Evolutionary conservation across 1,284 basidiomycete genomes (phyloP).

Genomic region (Ceratobasidium sp.): DNA sequence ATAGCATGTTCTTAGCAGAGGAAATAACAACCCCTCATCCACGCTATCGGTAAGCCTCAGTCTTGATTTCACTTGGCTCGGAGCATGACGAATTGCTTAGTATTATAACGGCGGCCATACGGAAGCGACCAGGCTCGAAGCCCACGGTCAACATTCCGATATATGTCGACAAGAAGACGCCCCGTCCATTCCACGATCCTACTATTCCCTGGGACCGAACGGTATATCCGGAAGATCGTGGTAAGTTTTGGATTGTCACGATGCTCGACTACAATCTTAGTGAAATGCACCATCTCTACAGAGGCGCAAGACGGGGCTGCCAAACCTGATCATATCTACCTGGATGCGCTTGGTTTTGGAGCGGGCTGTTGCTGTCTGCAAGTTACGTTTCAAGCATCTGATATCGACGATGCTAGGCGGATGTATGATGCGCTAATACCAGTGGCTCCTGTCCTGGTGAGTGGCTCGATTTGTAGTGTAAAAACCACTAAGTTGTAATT

Average conservation of each 20-base stretch:
- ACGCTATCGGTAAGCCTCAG: constrained; percentile 84
- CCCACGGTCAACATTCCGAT: constrained; percentile 96
- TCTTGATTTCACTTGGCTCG: too few species aligned
- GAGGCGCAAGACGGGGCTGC: constrained; percentile 86
- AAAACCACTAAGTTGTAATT: constrained; percentile 35
- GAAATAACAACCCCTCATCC: constrained; percentile 97
- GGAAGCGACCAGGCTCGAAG: constrained; percentile 89
- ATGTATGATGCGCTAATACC: constrained; percentile 97
- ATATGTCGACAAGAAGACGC: constrained; percentile 89
- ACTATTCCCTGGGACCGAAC: constrained; percentile 87
- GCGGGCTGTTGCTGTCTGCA: constrained; percentile 99
- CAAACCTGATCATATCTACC: constrained; percentile 90
- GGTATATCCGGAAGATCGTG: constrained; percentile 79
- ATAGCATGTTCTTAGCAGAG: constrained; percentile 95
- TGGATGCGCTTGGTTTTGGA: constrained; percentile 99
- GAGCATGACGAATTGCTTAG: constrained; percentile 62
- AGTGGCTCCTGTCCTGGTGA: constrained; percentile 91
- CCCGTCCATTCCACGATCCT: constrained; percentile 89
- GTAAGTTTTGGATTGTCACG: background rate
- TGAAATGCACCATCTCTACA: constrained; percentile 52
- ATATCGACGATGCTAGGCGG: constrained; percentile 88
- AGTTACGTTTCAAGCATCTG: constrained; percentile 96
- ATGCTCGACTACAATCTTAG: background rate
- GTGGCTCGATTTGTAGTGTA: constrained; percentile 47
- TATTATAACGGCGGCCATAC: constrained; percentile 95